Evolutionary conservation across 129 eudicot genomes (phyloP).

Genomic region (Tagetes patula): DNA sequence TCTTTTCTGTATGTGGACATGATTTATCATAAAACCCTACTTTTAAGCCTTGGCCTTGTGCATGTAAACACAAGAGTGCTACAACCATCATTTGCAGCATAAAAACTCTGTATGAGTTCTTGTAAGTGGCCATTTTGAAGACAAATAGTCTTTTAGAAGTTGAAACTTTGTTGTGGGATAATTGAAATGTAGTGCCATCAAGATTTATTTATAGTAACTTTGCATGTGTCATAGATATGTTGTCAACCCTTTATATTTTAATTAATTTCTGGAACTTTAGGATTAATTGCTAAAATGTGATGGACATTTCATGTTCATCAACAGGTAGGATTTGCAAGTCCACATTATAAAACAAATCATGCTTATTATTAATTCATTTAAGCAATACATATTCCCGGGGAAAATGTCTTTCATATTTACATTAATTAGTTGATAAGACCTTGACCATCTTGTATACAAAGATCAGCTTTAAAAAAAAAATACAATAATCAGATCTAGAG

Average conservation of each 20-base stretch:
- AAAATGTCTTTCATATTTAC: too few species aligned
- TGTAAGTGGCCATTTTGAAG: constrained; percentile 18
- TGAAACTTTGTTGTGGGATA: constrained; percentile 19
- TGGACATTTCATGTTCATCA: too few species aligned
- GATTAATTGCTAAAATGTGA: constrained; percentile 8
- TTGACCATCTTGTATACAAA: too few species aligned
- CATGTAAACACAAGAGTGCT: constrained; percentile 19
- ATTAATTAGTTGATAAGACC: too few species aligned
- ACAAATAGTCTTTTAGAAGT: neutral
- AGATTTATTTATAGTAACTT: constrained; percentile 12
- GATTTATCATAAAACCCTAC: constrained; percentile 54
- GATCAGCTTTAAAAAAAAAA: too few species aligned
- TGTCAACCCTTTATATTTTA: neutral
- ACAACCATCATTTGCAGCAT: constrained; percentile 22
- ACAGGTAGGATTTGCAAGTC: too few species aligned
- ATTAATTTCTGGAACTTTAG: neutral
- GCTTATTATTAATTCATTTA: too few species aligned
- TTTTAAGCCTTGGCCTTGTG: constrained; percentile 42
- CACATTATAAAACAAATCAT: too few species aligned
- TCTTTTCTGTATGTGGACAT: constrained; percentile 54
- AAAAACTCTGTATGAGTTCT: constrained; percentile 14
- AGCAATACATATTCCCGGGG: too few species aligned
- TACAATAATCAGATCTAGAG: too few species aligned
- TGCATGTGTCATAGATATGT: neutral
- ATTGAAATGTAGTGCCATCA: constrained; percentile 5